A percentile compares a stretch with the other conserved stretches of the same genome.
Conservation (phyloP, 768 basidiomycete genomes). For the Hysterangium stoloniferum region DNA sequence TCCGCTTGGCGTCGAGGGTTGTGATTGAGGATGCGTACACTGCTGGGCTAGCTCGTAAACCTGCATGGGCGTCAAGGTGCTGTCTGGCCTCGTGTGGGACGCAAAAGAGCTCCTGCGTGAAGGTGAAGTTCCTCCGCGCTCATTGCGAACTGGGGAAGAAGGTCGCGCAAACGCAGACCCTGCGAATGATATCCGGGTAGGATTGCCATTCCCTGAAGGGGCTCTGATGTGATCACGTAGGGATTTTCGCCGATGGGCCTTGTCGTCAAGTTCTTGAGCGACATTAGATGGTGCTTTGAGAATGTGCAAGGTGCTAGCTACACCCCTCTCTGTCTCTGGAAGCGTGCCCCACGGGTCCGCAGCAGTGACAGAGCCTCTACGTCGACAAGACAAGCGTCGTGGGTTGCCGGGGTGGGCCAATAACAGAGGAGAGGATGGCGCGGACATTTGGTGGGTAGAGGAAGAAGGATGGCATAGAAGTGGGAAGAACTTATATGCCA, state of each 20-base stretch:
- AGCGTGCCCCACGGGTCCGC: slow-evolving; percentile 52
- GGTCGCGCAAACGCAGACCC: slow-evolving; percentile 29
- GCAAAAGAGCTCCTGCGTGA: slow-evolving; percentile 17
- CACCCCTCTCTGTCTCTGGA: slow-evolving; percentile 42
- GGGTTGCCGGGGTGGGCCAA: slow-evolving; percentile 1
- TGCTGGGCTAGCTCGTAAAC: slow-evolving; percentile 65
- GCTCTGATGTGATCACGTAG: slow-evolving; percentile 7
- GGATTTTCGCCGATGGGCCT: slow-evolving; percentile 6
- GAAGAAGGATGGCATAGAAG: not conserved
- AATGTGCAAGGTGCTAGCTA: slow-evolving; percentile 49
- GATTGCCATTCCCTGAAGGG: slow-evolving; percentile 11
- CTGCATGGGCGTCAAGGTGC: slow-evolving; percentile 62
- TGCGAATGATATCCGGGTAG: slow-evolving; percentile 17
- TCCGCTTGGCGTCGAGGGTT: slow-evolving; percentile 15
- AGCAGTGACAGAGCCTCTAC: slow-evolving; percentile 64
- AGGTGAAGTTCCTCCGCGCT: not conserved
- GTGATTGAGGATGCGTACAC: slow-evolving; percentile 38
- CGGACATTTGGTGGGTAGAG: slow-evolving; percentile 1
- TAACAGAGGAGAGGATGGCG: not conserved
- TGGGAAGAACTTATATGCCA: not conserved
- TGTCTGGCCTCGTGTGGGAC: slow-evolving; percentile 30
- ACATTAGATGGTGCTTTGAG: slow-evolving; percentile 5
- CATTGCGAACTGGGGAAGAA: slow-evolving; percentile 41
- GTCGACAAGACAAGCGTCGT: slow-evolving; percentile 36
- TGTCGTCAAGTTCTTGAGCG: not conserved